phyloP scores from a whole-genome alignment of 176 grass and related monocot species.

The Microstegium vimineum region DNA sequence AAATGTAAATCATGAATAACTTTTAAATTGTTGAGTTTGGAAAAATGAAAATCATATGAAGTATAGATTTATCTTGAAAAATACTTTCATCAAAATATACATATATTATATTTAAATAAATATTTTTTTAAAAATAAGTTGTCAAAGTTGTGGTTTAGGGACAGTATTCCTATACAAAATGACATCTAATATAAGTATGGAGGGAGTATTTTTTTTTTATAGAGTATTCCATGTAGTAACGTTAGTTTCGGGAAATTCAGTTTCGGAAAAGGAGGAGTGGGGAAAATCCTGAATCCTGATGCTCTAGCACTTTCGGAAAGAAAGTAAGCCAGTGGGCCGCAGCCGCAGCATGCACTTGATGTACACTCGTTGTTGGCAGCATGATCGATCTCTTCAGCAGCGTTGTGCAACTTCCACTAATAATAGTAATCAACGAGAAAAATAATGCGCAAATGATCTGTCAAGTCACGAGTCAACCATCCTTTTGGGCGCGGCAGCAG shows the following conservation, averaged over 20 bases:
- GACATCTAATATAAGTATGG: too few relatives aligned
- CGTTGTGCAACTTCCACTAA: neutral
- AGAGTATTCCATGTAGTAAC: too few relatives aligned
- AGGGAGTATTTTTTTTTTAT: too few relatives aligned
- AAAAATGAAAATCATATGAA: too few relatives aligned
- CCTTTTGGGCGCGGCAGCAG: neutral
- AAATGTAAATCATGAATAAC: too few relatives aligned
- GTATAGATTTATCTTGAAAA: too few relatives aligned
- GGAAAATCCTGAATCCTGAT: neutral
- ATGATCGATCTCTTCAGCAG: neutral
- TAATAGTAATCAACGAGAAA: neutral
- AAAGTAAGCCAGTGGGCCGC: neutral
- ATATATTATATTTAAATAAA: too few relatives aligned
- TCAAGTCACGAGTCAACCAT: slow-evolving; percentile 23
- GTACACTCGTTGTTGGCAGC: neutral
- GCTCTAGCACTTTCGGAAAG: neutral
- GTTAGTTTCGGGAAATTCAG: neutral
- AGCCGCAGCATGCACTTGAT: neutral
- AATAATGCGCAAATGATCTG: neutral
- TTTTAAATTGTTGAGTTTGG: too few relatives aligned
- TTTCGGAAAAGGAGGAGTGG: neutral
- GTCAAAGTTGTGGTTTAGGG: too few relatives aligned
- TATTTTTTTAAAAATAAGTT: too few relatives aligned
- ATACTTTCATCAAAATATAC: too few relatives aligned
- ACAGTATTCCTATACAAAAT: too few relatives aligned